Evolutionary conservation across 129 eudicot species (phyloP), one percentile per base, ranked within the genome.

Genomic region (Apium graveolens): DNA sequence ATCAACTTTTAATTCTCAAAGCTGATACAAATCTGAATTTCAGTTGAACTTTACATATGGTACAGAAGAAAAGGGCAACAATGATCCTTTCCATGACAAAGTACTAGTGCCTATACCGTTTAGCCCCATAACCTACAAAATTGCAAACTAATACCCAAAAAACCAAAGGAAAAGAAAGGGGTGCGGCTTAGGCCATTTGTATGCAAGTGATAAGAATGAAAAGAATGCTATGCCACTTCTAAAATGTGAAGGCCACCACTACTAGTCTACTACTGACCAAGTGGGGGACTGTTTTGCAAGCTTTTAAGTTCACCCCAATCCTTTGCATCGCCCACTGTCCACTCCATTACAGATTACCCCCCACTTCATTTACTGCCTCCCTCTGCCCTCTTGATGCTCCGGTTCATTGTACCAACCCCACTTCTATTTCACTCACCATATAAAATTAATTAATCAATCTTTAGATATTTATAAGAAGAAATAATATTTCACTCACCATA

Each of bases 231-330:
- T 74, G 57, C 77, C 24, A 66, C 41, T 66, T 29, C 72, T 18
- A 37, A 44, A 29, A 72, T 74, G 77, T 74, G 60, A 26, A 74
- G 60, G 38, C 57, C 48, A 74, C 57, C 62, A 74, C 53, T 39
- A 70, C 75, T 70, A 37, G n/a, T n/a, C 74, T n/a, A 73, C 35
- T 42, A 72, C 35, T 72, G 76, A 72, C 35, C 32, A 14, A 16
- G 77, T 74, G 77, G 77, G 76, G 77, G 77, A 74, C 77, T 74
- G 41, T 1, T 66, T 26, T 60, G 10, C 34, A 60, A n/a, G 68
- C 32, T 60, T n/a, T 60, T 60, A 60, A 60, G 68, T 60, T 60
- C 68, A 60, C 32, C 16, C 16, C 68, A 60, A 60, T 26, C 68
- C 32, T 10, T n/a, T n/a, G 32, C 32, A 1, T n/a, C 11, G 66